A percentile compares a stretch with the other conserved stretches of the same genome.
Evolutionary conservation across 2,329 filamentous ascomycete genomes (phyloP).

Genomic region (Penicillium sp.): DNA sequence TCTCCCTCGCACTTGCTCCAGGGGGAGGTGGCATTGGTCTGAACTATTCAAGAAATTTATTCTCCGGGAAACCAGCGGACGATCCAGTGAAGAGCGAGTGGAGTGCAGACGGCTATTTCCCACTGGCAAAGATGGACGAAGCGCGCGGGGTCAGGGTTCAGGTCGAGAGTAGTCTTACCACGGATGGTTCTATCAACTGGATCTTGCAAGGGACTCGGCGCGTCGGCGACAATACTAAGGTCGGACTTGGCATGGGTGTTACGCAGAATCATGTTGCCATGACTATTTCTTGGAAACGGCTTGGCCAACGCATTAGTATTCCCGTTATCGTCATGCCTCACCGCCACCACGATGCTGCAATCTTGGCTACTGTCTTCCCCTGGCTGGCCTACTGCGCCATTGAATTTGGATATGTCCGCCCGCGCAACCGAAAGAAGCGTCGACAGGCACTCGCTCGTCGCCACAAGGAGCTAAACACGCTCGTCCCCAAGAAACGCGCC

Average conservation of each 20-base stretch:
- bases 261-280: conserved; percentile 41
- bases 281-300: conserved; percentile 44
- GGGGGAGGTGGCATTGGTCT: conserved; percentile 32
- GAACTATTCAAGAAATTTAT: conserved; percentile 43
- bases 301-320: conserved; percentile 45
- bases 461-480: conserved; percentile 42
- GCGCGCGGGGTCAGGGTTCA: conserved; percentile 41
- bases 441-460: conserved; percentile 38
- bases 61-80: conserved; percentile 38
- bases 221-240: conserved; percentile 42
- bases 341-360: conserved; percentile 39
- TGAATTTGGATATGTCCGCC: conserved; percentile 48
- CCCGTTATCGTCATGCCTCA: conserved; percentile 44
- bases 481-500: conserved; percentile 39
- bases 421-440: conserved; percentile 40
- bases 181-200: conserved; percentile 39
- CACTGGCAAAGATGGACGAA: conserved; percentile 32
- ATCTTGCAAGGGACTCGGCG: conserved; percentile 40
- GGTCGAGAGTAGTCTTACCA: conserved; percentile 30
- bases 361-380: conserved; percentile 42
- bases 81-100: conserved; percentile 43
- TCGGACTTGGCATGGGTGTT: conserved; percentile 47
- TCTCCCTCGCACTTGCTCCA: conserved; percentile 35
- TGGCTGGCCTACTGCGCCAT: conserved; percentile 45
- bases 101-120: conserved; percentile 45